phyloP scores from a whole-genome alignment of 208 protist genomes.

The Acanthamoeba lenticulata region DNA sequence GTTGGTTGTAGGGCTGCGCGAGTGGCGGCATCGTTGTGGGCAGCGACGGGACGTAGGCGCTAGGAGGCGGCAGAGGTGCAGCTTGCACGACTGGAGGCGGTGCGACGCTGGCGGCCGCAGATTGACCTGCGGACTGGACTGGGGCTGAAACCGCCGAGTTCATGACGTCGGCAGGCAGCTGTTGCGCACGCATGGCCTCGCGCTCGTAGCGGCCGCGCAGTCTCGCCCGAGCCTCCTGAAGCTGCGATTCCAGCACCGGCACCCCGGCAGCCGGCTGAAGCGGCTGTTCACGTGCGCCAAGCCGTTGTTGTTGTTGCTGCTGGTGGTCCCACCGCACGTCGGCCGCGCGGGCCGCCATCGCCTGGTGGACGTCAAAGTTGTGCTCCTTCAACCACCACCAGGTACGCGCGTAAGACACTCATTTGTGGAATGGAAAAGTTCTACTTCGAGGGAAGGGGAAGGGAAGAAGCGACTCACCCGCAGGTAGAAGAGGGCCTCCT shows the following conservation, averaged over 20 bases:
- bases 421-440: not conserved
- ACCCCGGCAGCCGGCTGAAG: not conserved
- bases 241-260: not conserved
- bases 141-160: too few species aligned
- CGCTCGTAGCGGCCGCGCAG: not conserved
- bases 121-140: too few species aligned
- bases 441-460: not conserved
- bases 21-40: too few species aligned
- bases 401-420: too few species aligned
- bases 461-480: not conserved
- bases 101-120: too few species aligned
- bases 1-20: too few species aligned
- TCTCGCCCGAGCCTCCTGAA: not conserved
- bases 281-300: not conserved
- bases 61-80: too few species aligned
- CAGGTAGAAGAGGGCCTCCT: slow-evolving; percentile 1
- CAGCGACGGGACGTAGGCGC: too few species aligned
- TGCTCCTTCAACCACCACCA: too few species aligned
- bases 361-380: not conserved
- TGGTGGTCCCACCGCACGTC: not conserved
- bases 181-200: not conserved
- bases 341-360: not conserved
- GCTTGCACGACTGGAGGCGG: too few species aligned
- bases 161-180: too few species aligned
- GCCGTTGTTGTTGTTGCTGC: not conserved